Base-by-base conservation (phyloP, 805 yeast genomes). In the Starmerella bacillaris region DNA sequence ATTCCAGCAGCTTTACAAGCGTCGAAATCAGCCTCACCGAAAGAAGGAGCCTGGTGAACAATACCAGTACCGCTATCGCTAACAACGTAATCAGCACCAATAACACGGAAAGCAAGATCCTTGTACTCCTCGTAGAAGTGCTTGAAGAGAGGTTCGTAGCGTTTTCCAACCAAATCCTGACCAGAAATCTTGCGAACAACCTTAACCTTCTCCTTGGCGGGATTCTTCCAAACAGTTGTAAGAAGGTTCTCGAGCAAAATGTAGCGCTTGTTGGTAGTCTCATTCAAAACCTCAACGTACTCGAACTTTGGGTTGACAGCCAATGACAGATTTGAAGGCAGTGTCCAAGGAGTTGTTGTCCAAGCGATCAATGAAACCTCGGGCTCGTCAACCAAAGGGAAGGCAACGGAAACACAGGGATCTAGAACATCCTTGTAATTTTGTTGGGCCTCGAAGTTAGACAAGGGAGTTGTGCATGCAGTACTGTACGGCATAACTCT, bases 271-370 rank as follows among this genome's bases (percentile, higher is more conserved):
- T 78, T 78, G 47, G 76, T 71, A 44, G 73, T 82, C 62, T 86
- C 95, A 55, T 89, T 95, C 49, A 64, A 74, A 44, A 89, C 79
- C 65, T 89, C 92, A 49, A 78, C 78, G 53, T 89, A 89, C 60
- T 83, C 95, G 43, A 82, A 73, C 8, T 72, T 70, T 36, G 94
- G 92, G 62, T 89, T 70, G 30, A 89, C 96, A 53, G 93, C 84
- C 42, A 89, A 68, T 11, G 84, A 86, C 55, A 89, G 61, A 58
- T 89, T 86, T 20, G 94, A 78, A 28, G 98, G 98, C 54, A 89
- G 66, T 34, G 99, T 92, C 99, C 99, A 89, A 35, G 99, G 99
- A 18, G 99, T 89, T 41, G 99, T 89, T 30, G 99, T 89, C 99
- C 99, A 89, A 7, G 96, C 96, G 27, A 89, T 84, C 46, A 89